Evolutionary conservation across 345 rosid species (phyloP).

Genomic region (Carallia pectinifolia): DNA sequence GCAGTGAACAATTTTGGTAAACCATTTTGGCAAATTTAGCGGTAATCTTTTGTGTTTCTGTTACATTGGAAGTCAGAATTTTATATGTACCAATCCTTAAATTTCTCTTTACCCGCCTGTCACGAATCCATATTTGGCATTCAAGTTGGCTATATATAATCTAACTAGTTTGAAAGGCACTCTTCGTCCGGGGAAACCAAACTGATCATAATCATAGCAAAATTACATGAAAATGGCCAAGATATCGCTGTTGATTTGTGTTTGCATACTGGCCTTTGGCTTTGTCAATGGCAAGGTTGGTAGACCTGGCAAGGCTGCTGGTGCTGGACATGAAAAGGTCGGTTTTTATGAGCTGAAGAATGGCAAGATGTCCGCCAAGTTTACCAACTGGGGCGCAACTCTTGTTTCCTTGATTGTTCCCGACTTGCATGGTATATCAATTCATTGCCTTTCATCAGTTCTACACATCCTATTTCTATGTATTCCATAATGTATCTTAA

Average conservation of each 20-base stretch:
- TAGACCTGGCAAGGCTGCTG: too few species aligned
- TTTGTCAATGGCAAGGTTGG: slow-evolving; percentile 2
- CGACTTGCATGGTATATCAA: slow-evolving; percentile 63
- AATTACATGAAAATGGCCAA: not conserved
- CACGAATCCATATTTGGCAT: too few species aligned
- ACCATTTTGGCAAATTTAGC: too few species aligned
- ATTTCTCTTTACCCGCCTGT: too few species aligned
- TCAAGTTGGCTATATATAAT: too few species aligned
- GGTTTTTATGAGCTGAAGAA: slow-evolving; percentile 65
- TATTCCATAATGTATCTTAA: too few species aligned
- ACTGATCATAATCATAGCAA: too few species aligned
- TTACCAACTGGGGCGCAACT: slow-evolving; percentile 85
- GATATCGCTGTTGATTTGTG: not conserved
- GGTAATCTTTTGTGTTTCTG: too few species aligned
- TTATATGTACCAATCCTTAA: too few species aligned
- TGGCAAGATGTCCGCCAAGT: slow-evolving; percentile 57
- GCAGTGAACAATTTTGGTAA: too few species aligned
- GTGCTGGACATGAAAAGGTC: slow-evolving; percentile 2
- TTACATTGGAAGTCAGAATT: too few species aligned
- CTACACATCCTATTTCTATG: not conserved
- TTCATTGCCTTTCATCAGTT: not conserved
- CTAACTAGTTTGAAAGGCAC: too few species aligned
- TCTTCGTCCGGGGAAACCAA: not conserved
- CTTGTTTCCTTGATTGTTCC: slow-evolving; percentile 62
- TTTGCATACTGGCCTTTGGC: not conserved